Evolutionary conservation across 345 rosid genomes (phyloP).

Genomic region (Toxicodendron radicans): DNA sequence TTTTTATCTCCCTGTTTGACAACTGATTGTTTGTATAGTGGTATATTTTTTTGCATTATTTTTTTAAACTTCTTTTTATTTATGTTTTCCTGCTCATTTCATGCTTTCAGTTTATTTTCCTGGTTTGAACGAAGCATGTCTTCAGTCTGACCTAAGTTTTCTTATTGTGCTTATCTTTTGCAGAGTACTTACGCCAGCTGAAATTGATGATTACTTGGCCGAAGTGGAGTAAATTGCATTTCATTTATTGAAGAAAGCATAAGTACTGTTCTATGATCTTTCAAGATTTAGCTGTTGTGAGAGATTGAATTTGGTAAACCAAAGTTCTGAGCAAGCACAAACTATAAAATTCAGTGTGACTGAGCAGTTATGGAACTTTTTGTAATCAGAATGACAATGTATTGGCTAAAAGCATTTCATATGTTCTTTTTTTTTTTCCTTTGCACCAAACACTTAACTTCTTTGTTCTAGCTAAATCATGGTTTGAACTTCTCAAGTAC

Average conservation of each 20-base stretch:
- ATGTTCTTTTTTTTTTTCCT: background rate
- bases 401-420: background rate
- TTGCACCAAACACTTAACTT: no score
- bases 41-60: background rate
- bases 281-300: background rate
- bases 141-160: background rate
- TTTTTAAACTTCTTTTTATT: background rate
- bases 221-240: conserved; percentile 53
- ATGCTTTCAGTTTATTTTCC: background rate
- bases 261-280: background rate
- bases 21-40: background rate
- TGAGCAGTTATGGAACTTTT: conserved; percentile 1
- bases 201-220: conserved; percentile 61
- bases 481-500: no score
- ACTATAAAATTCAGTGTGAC: background rate
- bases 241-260: background rate
- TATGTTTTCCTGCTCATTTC: background rate
- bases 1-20: background rate
- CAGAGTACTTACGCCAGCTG: conserved; percentile 84
- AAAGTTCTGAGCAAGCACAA: conserved; percentile 2
- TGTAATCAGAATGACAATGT: background rate
- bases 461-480: no score
- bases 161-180: conserved; percentile 12
- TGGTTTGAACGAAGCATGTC: no score
- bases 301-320: conserved; percentile 12